Percentiles rank a stretch among this genome's conserved stretches.
phyloP scores from a whole-genome alignment of 1,139 yeast genomes.

The Candida neerlandica region DNA sequence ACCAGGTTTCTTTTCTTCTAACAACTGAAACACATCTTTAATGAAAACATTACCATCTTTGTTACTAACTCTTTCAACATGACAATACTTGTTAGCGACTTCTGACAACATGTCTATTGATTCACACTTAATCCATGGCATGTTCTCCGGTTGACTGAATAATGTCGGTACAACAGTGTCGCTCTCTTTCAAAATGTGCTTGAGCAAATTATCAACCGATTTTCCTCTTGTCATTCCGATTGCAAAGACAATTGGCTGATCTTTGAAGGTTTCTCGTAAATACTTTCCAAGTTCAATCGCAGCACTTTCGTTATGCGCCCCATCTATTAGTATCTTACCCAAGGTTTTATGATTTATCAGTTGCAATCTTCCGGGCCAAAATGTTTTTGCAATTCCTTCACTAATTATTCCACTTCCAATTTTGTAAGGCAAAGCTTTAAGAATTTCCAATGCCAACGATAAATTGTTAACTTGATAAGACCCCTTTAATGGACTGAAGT shows the following conservation, averaged over 20 bases:
- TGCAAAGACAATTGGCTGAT: constrained; percentile 56
- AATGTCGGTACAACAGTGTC: constrained; percentile 65
- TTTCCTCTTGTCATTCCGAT: constrained; percentile 81
- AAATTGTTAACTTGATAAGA: constrained; percentile 71
- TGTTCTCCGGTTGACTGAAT: constrained; percentile 74
- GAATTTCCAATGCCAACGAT: constrained; percentile 64
- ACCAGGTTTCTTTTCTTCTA: constrained; percentile 23
- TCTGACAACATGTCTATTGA: constrained; percentile 24
- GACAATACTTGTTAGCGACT: constrained; percentile 8
- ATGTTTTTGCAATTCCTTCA: constrained; percentile 52
- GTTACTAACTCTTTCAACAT: constrained; percentile 32
- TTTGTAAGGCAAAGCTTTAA: constrained; percentile 32
- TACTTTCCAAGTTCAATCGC: constrained; percentile 62
- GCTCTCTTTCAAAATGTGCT: constrained; percentile 46
- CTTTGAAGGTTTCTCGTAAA: constrained; percentile 16
- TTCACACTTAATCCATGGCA: constrained; percentile 85
- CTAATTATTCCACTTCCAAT: constrained; percentile 37
- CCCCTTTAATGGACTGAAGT: constrained; percentile 64
- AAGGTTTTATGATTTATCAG: constrained; percentile 28
- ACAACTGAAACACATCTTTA: constrained; percentile 21
- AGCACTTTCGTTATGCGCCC: constrained; percentile 91
- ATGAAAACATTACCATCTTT: constrained; percentile 10
- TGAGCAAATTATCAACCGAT: constrained; percentile 52
- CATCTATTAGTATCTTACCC: constrained; percentile 63
- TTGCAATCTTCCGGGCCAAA: constrained; percentile 72